phyloP scores from a whole-genome alignment of 352 stramenopile species.

The Aphanomyces stellatus region DNA sequence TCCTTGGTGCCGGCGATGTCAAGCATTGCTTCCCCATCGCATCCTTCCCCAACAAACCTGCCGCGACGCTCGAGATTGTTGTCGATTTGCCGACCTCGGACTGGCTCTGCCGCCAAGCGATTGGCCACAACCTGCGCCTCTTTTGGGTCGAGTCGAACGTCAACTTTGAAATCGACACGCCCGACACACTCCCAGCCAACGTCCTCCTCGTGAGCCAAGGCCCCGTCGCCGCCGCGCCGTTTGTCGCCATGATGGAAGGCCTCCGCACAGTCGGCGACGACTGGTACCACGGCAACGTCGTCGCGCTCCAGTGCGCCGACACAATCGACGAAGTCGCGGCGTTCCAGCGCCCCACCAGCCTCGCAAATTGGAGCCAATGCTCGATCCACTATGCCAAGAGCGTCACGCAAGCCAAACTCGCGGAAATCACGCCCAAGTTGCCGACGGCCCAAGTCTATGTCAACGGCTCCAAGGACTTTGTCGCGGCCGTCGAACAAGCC shows the following conservation, averaged over 20 bases:
- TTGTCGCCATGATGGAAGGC: constrained; percentile 13
- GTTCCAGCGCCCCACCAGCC: not conserved
- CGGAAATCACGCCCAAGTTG: not conserved
- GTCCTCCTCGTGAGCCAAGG: constrained; percentile 10
- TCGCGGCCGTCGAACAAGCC: not conserved
- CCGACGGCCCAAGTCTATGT: not conserved
- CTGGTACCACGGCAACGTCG: constrained; percentile 10
- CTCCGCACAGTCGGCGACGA: not conserved
- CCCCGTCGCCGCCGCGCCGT: not conserved
- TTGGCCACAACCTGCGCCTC: not conserved
- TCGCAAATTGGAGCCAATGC: not conserved
- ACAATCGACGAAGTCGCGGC: not conserved
- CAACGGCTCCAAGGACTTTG: not conserved
- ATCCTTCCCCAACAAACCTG: not conserved
- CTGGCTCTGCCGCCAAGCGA: not conserved
- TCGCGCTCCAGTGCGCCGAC: constrained; percentile 4
- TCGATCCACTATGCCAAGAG: not conserved
- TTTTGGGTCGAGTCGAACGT: not conserved
- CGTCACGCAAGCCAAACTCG: not conserved
- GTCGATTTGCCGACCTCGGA: not conserved
- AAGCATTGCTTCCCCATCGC: constrained; percentile 1
- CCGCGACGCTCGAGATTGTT: not conserved
- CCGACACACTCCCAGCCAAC: not conserved
- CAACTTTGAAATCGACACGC: constrained; percentile 14
- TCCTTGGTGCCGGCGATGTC: not conserved